These are phyloP conservation scores for Cladochytrium replicatum DNA, from an alignment of 192 early-diverging fungal species.

Conservation along the genomic window DNA sequence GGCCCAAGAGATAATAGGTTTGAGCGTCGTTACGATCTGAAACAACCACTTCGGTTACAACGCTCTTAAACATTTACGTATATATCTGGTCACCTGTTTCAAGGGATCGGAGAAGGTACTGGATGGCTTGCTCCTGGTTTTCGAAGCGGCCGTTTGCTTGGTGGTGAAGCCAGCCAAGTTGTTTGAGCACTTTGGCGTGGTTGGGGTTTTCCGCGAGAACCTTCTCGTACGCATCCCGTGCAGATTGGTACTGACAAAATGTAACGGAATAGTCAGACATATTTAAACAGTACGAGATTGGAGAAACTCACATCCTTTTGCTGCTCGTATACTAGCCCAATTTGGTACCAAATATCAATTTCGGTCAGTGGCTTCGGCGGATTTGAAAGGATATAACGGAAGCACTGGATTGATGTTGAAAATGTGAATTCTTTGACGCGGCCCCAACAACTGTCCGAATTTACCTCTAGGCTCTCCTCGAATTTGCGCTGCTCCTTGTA, in stretches of 20 bases:
- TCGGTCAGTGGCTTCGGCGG: constrained; percentile 93
- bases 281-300: not conserved
- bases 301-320: constrained; percentile 63
- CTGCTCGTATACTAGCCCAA: constrained; percentile 92
- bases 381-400: constrained; percentile 73
- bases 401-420: constrained; percentile 63
- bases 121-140: constrained; percentile 77
- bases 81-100: constrained; percentile 43
- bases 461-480: constrained; percentile 57
- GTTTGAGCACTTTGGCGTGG: constrained; percentile 91
- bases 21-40: constrained; percentile 79
- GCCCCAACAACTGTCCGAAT: not conserved
- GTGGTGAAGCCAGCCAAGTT: constrained; percentile 95
- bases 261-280: not conserved
- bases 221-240: constrained; percentile 86
- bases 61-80: not conserved
- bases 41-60: not conserved
- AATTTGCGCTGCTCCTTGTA: constrained; percentile 88
- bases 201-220: constrained; percentile 81
- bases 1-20: constrained; percentile 89
- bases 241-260: constrained; percentile 43
- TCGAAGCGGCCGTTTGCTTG: constrained; percentile 70
- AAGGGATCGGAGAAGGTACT: constrained; percentile 71
- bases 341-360: constrained; percentile 97
- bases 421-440: not conserved